Conservation (phyloP, 495 filamentous ascomycete genomes). For the Acidomyces sp. region DNA sequence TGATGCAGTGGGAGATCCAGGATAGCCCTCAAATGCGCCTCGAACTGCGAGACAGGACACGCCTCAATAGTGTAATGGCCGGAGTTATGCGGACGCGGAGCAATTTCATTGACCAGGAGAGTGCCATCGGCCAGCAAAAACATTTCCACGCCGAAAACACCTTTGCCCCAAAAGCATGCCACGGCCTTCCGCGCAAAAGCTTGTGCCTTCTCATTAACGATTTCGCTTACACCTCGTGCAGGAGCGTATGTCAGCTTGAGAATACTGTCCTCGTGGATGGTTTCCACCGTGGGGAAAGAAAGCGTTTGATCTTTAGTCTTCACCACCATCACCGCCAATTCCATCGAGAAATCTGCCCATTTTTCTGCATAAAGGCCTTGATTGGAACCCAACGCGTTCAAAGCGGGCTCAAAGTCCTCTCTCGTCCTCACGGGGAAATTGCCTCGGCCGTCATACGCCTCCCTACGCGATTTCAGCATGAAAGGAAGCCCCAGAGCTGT, state of each 20-base stretch:
- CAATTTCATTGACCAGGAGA: conserved; percentile 81
- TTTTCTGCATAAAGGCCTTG: conserved; percentile 78
- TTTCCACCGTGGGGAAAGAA: conserved; percentile 85
- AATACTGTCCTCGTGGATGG: conserved; percentile 85
- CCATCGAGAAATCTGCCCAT: conserved; percentile 75
- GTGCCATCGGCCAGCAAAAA: conserved; percentile 66
- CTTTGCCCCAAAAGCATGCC: conserved; percentile 67
- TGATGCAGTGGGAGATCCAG: conserved; percentile 60
- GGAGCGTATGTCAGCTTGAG: conserved; percentile 90
- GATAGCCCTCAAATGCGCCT: conserved; percentile 78
- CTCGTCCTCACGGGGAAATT: conserved; percentile 64
- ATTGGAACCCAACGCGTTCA: conserved; percentile 49
- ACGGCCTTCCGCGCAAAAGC: conserved; percentile 69
- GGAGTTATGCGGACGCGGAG: conserved; percentile 91
- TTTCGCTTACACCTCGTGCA: conserved; percentile 53
- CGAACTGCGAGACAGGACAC: conserved; percentile 78
- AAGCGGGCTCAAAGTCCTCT: conserved; percentile 54
- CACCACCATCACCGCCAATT: conserved; percentile 89
- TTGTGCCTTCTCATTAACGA: conserved; percentile 51
- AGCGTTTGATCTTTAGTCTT: conserved; percentile 68
- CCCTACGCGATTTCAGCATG: conserved; percentile 88
- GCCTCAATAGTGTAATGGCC: conserved; percentile 97
- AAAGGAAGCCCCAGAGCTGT: conserved; percentile 65
- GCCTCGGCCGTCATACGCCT: conserved; percentile 88
- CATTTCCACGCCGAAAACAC: conserved; percentile 94